Conservation (phyloP, 176 grass and related monocot species). For the Bothriochloa decipiens region DNA sequence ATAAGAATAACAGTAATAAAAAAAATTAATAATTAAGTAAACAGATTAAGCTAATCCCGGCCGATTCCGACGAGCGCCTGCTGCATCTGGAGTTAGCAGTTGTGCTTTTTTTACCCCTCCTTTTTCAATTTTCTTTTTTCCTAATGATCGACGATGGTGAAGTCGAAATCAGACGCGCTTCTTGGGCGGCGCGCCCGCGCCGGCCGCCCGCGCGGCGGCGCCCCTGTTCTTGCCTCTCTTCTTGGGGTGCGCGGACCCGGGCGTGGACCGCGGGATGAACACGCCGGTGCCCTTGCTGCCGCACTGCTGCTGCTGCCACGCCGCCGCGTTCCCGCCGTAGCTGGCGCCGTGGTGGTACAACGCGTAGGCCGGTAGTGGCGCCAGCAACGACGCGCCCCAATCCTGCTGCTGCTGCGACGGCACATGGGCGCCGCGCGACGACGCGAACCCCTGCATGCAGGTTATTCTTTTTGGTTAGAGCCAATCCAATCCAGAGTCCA, state of each 20-base stretch:
- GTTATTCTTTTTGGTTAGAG: neutral
- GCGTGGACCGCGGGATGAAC: conserved; percentile 61
- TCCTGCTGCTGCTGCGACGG: conserved; percentile 12
- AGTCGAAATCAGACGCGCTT: neutral
- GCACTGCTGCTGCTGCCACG: conserved; percentile 5
- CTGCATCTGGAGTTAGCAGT: conserved; percentile 50
- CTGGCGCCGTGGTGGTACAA: conserved; percentile 55
- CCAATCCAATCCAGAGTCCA: neutral
- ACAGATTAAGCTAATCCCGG: conserved; percentile 34
- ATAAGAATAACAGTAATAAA: neutral
- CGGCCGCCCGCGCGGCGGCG: neutral
- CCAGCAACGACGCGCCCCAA: conserved; percentile 40
- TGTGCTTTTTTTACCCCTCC: neutral
- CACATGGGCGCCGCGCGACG: conserved; percentile 46
- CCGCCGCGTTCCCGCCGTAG: conserved; percentile 15
- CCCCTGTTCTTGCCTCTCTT: conserved; percentile 34
- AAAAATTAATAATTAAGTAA: conserved; percentile 39
- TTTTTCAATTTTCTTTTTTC: no score
- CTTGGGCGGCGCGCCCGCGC: neutral
- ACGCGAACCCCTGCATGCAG: conserved; percentile 44
- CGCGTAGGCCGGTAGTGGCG: conserved; percentile 56
- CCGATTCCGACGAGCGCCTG: neutral
- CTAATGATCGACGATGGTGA: no score
- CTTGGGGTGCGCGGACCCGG: conserved; percentile 33
- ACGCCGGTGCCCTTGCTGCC: conserved; percentile 70